Evolutionary conservation across 495 filamentous ascomycete species (phyloP).

Genomic region (Daldinia childiae): DNA sequence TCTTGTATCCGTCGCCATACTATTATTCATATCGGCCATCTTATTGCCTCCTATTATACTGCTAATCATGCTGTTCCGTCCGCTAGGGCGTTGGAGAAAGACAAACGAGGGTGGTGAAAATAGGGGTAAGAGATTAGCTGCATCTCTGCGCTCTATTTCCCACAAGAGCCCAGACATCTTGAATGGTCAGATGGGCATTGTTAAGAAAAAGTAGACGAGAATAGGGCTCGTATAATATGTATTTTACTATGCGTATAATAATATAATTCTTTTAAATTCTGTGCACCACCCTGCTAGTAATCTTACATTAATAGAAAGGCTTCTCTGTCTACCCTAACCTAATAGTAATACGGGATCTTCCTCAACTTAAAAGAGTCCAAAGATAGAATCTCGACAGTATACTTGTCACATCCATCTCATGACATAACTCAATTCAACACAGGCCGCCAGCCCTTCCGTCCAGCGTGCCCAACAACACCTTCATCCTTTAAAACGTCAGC

Average conservation of each 20-base stretch:
- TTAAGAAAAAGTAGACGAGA: not conserved
- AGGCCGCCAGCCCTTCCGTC: slow-evolving; percentile 66
- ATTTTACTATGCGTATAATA: not conserved
- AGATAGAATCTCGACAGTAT: not conserved
- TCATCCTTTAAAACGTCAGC: slow-evolving; percentile 68
- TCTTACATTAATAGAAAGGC: not conserved
- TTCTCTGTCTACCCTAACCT: not conserved
- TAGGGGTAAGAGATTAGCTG: not conserved
- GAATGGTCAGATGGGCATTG: not conserved
- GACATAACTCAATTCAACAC: slow-evolving; percentile 55
- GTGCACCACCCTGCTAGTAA: not conserved
- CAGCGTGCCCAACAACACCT: slow-evolving; percentile 62
- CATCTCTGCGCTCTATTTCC: not conserved
- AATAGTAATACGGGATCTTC: not conserved
- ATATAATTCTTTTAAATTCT: not conserved
- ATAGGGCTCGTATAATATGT: not conserved
- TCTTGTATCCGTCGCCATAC: not conserved
- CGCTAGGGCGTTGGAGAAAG: not conserved
- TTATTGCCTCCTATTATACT: not conserved
- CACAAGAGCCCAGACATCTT: not conserved
- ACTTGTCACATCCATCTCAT: not conserved
- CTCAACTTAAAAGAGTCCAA: not conserved
- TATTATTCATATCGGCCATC: not conserved
- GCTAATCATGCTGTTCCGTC: not conserved
- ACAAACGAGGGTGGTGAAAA: not conserved